Percentiles rank a stretch among this genome's conserved stretches.
Conservation (phyloP, 2,329 filamentous ascomycete species). For the Ophiostoma ips region DNA sequence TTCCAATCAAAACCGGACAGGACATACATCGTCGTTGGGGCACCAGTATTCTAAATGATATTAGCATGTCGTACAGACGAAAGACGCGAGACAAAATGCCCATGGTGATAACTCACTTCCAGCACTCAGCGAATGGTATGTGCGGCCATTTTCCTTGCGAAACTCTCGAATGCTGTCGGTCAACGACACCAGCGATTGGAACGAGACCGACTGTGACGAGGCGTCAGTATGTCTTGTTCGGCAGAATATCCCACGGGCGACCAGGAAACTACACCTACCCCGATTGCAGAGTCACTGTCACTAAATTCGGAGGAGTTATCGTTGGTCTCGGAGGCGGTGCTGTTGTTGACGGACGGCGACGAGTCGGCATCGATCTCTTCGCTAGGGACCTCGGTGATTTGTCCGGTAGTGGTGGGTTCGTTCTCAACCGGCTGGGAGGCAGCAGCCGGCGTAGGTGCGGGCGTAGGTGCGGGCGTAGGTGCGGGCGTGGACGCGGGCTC, state of each 20-base stretch:
- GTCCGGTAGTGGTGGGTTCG: background rate
- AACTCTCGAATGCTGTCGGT: slow-evolving; percentile 11
- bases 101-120: slow-evolving; percentile 8
- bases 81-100: background rate
- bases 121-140: slow-evolving; percentile 11
- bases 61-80: background rate
- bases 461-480: background rate
- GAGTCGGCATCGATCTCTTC: background rate
- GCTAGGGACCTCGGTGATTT: background rate
- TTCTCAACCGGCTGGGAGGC: background rate
- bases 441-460: too few relatives aligned
- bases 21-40: slow-evolving; percentile 10
- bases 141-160: slow-evolving; percentile 10
- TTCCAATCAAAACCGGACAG: too few relatives aligned
- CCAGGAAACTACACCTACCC: background rate
- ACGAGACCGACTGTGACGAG: slow-evolving; percentile 1
- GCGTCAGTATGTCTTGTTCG: too few relatives aligned
- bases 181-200: slow-evolving; percentile 5
- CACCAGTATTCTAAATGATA: slow-evolving; percentile 10
- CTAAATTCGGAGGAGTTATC: background rate
- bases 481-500: background rate
- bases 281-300: slow-evolving; percentile 8
- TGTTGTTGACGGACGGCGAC: background rate
- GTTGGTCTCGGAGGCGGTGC: background rate
- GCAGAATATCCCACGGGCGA: background rate